Evolutionary conservation across 305 asterid genomes (phyloP), one percentile per base, ranked within the genome.

Genomic region (Fraxinus ornus): DNA sequence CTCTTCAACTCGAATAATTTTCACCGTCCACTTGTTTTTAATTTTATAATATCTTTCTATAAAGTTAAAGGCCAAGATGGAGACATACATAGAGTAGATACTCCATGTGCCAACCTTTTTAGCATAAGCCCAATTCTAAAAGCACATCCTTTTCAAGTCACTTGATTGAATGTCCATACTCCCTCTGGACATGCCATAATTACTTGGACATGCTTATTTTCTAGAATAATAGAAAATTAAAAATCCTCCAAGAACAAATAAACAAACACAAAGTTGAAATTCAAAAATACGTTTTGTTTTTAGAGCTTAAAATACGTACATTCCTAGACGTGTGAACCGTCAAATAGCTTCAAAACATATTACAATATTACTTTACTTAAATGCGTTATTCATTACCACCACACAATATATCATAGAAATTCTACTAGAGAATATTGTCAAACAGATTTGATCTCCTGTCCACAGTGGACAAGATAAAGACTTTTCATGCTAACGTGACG

Each of bases 61-160:
- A n/a, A 55, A 55, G 66, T n/a, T 55, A 55, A 55, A 55, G 66
- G 66, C 66, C 66, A n/a, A 55, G 66, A n/a, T n/a, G 66, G 66
- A 55, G 60, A 49, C 66, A 52, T n/a, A 52, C 5, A 55, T n/a
- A 55, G 64, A 55, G 64, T 55, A n/a, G 64, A 1, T n/a, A 55
- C 22, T 19, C 26, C 8, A 55, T 17, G 24, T 55, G 66, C 64
- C 64, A 17, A 52, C 64, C 22, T 52, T 52, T 52, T 52, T 52
- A 52, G 64, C 64, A n/a, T 52, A 47, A 1, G 1, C 60, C 21
- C 4, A 49, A 49, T 49, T 49, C 60, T 49, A 49, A 49, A 49
- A 49, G 60, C 60, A 49, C 4, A 49, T 49, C 60, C 60, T 49
- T 49, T 49, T 15, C 60, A 49, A 49, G 60, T 49, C 60, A 4